Evolutionary conservation across 306 rosid genomes (phyloP).

Genomic region (Cicer bijugum): DNA sequence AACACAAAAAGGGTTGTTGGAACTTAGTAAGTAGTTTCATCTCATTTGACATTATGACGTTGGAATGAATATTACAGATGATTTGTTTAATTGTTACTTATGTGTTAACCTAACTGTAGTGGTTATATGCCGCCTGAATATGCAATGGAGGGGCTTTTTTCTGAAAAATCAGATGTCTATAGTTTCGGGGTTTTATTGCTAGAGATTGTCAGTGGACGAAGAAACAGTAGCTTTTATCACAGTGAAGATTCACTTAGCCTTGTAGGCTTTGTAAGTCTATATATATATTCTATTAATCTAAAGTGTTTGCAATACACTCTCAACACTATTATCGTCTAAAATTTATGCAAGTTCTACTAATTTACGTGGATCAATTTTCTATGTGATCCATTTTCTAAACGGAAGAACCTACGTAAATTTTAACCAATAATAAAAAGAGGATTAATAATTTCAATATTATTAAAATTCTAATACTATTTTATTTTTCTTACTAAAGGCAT

Average conservation of each 20-base stretch:
- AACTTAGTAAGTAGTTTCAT: constrained; percentile 38
- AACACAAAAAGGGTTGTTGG: constrained; percentile 51
- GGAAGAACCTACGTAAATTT: background rate
- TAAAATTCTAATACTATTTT: background rate
- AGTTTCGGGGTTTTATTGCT: constrained; percentile 48
- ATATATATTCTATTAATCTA: no score
- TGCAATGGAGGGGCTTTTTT: constrained; percentile 51
- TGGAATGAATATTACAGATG: background rate
- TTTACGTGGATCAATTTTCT: background rate
- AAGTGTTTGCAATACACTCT: background rate
- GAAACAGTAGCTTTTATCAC: constrained; percentile 46
- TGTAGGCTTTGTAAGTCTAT: constrained; percentile 41
- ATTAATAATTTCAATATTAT: background rate
- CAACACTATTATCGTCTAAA: background rate
- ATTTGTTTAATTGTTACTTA: background rate
- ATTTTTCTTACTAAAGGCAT: constrained; percentile 34
- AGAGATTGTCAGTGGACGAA: constrained; percentile 48
- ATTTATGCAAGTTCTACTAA: background rate
- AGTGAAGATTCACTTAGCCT: constrained; percentile 42
- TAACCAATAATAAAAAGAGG: background rate
- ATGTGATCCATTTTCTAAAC: no score
- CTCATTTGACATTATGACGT: background rate
- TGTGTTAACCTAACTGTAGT: constrained; percentile 6
- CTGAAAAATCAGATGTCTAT: constrained; percentile 51
- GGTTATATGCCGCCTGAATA: constrained; percentile 53